These are phyloP conservation scores for Spinacia oleracea DNA, from an alignment of 179 eudicot genomes.

Conservation along the genomic window DNA sequence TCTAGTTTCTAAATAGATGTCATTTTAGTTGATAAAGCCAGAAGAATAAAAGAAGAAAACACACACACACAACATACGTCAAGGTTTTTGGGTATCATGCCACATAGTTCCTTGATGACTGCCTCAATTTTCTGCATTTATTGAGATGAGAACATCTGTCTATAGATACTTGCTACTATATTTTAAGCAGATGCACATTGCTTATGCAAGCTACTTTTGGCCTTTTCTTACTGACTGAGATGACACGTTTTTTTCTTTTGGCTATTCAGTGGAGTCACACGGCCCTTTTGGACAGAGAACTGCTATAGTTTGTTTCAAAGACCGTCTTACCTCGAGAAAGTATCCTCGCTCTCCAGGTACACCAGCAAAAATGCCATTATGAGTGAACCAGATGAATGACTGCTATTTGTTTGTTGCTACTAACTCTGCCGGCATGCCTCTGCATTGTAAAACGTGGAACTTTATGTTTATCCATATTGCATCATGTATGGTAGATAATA, in stretches of 20 bases:
- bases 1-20: constrained; percentile 1
- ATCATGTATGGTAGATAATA: background rate
- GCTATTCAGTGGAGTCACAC: constrained; percentile 69
- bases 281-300: constrained; percentile 92
- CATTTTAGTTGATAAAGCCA: background rate
- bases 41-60: background rate
- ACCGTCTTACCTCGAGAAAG: constrained; percentile 65
- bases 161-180: background rate
- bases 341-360: constrained; percentile 94
- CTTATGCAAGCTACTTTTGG: background rate
- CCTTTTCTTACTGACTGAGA: background rate
- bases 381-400: constrained; percentile 34
- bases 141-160: constrained; percentile 7
- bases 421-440: background rate
- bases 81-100: constrained; percentile 5
- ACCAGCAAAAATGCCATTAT: constrained; percentile 80
- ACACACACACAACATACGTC: background rate
- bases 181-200: background rate
- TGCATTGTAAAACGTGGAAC: constrained; percentile 3
- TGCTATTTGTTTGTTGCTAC: constrained; percentile 15
- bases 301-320: constrained; percentile 68
- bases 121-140: background rate
- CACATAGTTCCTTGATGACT: constrained; percentile 11
- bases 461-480: background rate
- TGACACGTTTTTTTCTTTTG: constrained; percentile 11